These are phyloP conservation scores for Leucocoprinus leucothites DNA, from an alignment of 768 basidiomycete genomes.

Conservation along the genomic window DNA sequence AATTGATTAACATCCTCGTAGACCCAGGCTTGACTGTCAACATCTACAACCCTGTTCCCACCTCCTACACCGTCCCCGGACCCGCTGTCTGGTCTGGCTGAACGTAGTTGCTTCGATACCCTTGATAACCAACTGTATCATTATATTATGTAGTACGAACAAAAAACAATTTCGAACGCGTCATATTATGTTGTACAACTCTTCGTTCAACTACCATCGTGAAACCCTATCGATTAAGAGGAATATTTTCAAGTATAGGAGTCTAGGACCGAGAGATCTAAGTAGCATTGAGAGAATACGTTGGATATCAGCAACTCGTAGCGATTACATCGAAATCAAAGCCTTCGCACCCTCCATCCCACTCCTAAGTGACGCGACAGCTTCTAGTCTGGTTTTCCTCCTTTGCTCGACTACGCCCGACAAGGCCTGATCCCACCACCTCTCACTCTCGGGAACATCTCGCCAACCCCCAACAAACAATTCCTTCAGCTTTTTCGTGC, in stretches of 20 bases:
- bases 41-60: constrained; percentile 26
- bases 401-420: constrained; percentile 42
- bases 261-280: too few species aligned
- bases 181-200: too few species aligned
- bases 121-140: neutral
- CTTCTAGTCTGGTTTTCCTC: constrained; percentile 29
- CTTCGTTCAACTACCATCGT: too few species aligned
- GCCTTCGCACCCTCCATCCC: constrained; percentile 33
- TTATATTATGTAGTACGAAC: neutral
- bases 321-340: constrained; percentile 5
- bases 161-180: too few species aligned
- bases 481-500: constrained; percentile 35
- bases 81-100: constrained; percentile 17
- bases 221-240: too few species aligned
- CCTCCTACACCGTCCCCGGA: constrained; percentile 24
- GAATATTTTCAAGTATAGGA: too few species aligned
- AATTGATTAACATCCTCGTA: constrained; percentile 3
- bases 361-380: constrained; percentile 29
- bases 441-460: constrained; percentile 49
- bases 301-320: neutral
- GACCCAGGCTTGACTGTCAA: constrained; percentile 26
- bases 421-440: constrained; percentile 71
- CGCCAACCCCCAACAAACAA: constrained; percentile 63
- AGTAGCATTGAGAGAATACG: too few species aligned
- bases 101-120: neutral